Evolutionary conservation across 2,329 filamentous ascomycete genomes (phyloP).

Genomic region (Fusarium sp.): DNA sequence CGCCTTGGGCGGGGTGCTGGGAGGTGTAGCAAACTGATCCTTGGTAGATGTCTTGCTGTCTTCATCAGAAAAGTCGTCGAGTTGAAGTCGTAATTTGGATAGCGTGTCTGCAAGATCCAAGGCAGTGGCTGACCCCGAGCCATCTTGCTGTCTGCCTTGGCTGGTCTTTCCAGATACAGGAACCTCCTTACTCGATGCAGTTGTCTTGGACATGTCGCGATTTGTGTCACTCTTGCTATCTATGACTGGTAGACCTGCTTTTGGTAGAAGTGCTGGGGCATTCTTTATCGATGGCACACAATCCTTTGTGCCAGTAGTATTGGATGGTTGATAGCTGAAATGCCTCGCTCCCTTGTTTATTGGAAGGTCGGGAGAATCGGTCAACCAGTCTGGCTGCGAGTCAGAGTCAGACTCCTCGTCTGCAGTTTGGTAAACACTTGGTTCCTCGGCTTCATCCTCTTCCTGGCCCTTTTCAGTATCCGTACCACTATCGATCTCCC

Average conservation of each 20-base stretch:
- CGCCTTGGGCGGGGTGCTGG: conserved; percentile 37
- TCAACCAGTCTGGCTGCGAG: conserved; percentile 36
- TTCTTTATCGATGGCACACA: conserved; percentile 9
- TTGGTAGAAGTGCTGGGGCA: conserved; percentile 14
- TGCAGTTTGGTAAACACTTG: conserved; percentile 45
- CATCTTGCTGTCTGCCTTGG: conserved; percentile 3
- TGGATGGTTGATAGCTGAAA: background rate
- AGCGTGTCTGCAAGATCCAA: conserved; percentile 44
- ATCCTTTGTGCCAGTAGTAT: background rate
- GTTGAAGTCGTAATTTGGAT: conserved; percentile 44
- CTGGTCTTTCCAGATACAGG: conserved; percentile 8
- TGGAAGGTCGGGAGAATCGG: conserved; percentile 26
- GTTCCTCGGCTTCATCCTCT: conserved; percentile 37
- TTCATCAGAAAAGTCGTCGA: conserved; percentile 44
- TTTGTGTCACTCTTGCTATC: conserved; percentile 1
- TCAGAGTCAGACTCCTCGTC: conserved; percentile 37
- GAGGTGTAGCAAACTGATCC: conserved; percentile 40
- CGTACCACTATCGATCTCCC: conserved; percentile 23
- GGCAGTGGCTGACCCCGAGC: conserved; percentile 19
- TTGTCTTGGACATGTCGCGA: background rate
- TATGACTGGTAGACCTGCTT: background rate
- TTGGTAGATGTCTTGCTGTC: conserved; percentile 22
- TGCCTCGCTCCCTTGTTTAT: conserved; percentile 10
- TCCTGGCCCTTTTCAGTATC: conserved; percentile 19
- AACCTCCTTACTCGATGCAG: conserved; percentile 6